Conservation (phyloP, 1,284 basidiomycete species). For the Melampsora americana region DNA sequence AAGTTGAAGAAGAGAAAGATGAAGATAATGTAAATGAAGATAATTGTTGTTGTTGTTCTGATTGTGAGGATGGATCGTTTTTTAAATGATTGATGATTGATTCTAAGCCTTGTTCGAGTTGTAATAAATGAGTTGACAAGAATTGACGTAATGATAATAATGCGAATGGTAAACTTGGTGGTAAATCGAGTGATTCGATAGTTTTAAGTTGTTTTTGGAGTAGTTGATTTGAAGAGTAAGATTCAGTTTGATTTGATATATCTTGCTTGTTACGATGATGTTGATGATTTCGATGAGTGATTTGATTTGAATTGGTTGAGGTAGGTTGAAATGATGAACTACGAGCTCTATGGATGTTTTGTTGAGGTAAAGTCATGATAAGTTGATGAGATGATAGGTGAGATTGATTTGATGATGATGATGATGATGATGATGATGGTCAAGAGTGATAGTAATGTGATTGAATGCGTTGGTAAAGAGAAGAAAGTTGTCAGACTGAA, state of each 20-base stretch:
- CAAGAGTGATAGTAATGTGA: not conserved
- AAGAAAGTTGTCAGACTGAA: no score
- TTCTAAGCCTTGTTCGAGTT: not conserved
- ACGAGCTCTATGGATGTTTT: not conserved
- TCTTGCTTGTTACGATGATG: no score
- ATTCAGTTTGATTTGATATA: no score
- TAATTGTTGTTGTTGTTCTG: not conserved
- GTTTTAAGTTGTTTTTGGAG: not conserved
- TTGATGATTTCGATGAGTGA: no score
- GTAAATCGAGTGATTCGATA: constrained; percentile 7
- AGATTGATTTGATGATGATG: constrained; percentile 9
- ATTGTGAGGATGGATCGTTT: not conserved
- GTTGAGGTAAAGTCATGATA: not conserved
- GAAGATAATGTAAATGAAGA: not conserved
- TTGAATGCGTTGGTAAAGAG: constrained; percentile 1
- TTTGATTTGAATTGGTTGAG: no score
- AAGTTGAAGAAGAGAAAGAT: not conserved
- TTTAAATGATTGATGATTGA: not conserved
- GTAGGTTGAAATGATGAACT: no score
- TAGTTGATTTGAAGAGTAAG: no score
- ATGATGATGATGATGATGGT: not conserved
- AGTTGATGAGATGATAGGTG: no score
- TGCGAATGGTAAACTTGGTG: not conserved
- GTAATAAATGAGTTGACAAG: not conserved
- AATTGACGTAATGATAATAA: not conserved